Evolutionary conservation across 2,329 filamentous ascomycete species (phyloP).

Genomic region (Fusarium setosum): DNA sequence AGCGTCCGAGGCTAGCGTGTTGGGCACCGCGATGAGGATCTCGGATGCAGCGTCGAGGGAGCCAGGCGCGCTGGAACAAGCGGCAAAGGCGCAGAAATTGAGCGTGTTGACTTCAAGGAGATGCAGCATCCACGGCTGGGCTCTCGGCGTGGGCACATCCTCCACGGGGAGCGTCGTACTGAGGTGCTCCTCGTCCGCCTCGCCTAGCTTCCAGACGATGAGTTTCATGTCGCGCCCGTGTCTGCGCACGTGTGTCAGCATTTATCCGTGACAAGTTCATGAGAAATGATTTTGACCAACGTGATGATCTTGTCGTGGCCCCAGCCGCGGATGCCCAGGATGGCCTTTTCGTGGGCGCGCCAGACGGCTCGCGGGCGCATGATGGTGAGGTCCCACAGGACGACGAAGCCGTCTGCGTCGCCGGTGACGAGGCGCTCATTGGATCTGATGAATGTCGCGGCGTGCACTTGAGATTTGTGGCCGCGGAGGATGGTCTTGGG

Average conservation of each 20-base stretch:
- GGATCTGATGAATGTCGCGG: slow-evolving; percentile 75
- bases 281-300: slow-evolving; percentile 61
- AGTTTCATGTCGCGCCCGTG: slow-evolving; percentile 92
- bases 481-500: slow-evolving; percentile 81
- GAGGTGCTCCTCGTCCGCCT: slow-evolving; percentile 70
- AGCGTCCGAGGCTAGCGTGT: slow-evolving; percentile 78
- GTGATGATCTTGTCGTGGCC: slow-evolving; percentile 81
- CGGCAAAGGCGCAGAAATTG: slow-evolving; percentile 91
- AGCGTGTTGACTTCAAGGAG: slow-evolving; percentile 88
- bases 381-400: slow-evolving; percentile 85
- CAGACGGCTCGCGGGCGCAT: slow-evolving; percentile 87
- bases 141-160: slow-evolving; percentile 57
- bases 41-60: slow-evolving; percentile 46
- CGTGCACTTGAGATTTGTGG: slow-evolving; percentile 84
- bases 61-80: slow-evolving; percentile 57
- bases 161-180: slow-evolving; percentile 80
- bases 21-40: slow-evolving; percentile 83
- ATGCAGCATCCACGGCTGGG: slow-evolving; percentile 86
- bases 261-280: neutral
- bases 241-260: slow-evolving; percentile 55
- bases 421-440: slow-evolving; percentile 86
- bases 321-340: slow-evolving; percentile 82
- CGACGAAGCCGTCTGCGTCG: slow-evolving; percentile 89
- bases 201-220: slow-evolving; percentile 81
- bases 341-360: slow-evolving; percentile 82